Evolutionary conservation across 1,284 basidiomycete species (phyloP).

Genomic region (Lignosus rhinocerotis): DNA sequence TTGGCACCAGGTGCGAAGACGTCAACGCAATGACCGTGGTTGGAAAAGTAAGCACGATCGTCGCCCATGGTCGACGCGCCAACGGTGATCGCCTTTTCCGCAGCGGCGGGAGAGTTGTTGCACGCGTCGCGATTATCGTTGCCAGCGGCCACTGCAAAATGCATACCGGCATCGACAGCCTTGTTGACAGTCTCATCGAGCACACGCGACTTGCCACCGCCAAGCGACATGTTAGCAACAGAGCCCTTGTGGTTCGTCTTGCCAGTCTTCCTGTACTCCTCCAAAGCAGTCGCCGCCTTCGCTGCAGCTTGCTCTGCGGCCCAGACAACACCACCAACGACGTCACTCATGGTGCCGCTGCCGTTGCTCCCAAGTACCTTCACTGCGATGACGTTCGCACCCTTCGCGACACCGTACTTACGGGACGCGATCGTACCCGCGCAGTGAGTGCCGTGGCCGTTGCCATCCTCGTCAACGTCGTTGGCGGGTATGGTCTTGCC

Average conservation of each 20-base stretch:
- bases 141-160: constrained; percentile 92
- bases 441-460: constrained; percentile 45
- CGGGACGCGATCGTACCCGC: constrained; percentile 44
- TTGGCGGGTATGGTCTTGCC: constrained; percentile 56
- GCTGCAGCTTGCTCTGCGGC: constrained; percentile 67
- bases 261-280: constrained; percentile 58
- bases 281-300: constrained; percentile 59
- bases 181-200: constrained; percentile 87
- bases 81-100: constrained; percentile 72
- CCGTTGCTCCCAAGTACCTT: constrained; percentile 96
- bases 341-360: constrained; percentile 95
- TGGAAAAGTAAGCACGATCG: constrained; percentile 78
- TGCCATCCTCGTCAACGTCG: constrained; percentile 40
- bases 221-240: constrained; percentile 97
- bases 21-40: constrained; percentile 72
- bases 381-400: constrained; percentile 90
- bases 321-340: constrained; percentile 86
- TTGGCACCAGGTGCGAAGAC: constrained; percentile 74
- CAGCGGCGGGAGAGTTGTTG: constrained; percentile 71
- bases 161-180: constrained; percentile 83
- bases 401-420: constrained; percentile 92
- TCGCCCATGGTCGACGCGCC: constrained; percentile 74
- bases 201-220: constrained; percentile 90
- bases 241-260: constrained; percentile 74
- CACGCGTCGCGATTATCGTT: constrained; percentile 60